phyloP scores from a whole-genome alignment of 495 filamentous ascomycete genomes.

The Lophiostoma macrostomum region DNA sequence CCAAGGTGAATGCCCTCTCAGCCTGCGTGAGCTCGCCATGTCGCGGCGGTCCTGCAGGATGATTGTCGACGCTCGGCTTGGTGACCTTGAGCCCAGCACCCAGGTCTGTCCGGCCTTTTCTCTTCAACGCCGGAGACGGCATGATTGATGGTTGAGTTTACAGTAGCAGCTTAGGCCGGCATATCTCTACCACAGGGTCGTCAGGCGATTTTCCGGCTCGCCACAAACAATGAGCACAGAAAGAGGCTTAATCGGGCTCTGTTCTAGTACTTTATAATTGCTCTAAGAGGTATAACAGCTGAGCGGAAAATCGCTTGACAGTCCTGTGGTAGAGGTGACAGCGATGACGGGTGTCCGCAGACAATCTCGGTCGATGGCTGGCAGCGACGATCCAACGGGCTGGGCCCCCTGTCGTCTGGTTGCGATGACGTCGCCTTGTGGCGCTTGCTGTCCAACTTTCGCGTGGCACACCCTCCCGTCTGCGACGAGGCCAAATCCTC shows the following conservation, averaged over 20 bases:
- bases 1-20: constrained; percentile 42
- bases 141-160: no score
- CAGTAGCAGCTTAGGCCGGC: no score
- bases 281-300: no score
- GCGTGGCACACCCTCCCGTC: background rate
- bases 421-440: constrained; percentile 22
- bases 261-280: no score
- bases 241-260: no score
- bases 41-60: constrained; percentile 40
- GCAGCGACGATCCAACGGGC: background rate
- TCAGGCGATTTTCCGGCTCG: no score
- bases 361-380: background rate
- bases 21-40: constrained; percentile 41
- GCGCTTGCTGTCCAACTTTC: constrained; percentile 20
- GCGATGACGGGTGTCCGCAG: no score
- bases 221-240: no score
- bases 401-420: background rate
- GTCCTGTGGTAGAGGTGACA: no score
- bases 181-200: no score
- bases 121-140: constrained; percentile 21
- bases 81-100: constrained; percentile 38
- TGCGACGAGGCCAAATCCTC: no score
- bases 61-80: constrained; percentile 35
- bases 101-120: constrained; percentile 22
- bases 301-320: no score